A percentile compares a stretch with the other conserved stretches of the same genome.
phyloP scores from a whole-genome alignment of 768 basidiomycete genomes.

The Pulveroboletus frians region DNA sequence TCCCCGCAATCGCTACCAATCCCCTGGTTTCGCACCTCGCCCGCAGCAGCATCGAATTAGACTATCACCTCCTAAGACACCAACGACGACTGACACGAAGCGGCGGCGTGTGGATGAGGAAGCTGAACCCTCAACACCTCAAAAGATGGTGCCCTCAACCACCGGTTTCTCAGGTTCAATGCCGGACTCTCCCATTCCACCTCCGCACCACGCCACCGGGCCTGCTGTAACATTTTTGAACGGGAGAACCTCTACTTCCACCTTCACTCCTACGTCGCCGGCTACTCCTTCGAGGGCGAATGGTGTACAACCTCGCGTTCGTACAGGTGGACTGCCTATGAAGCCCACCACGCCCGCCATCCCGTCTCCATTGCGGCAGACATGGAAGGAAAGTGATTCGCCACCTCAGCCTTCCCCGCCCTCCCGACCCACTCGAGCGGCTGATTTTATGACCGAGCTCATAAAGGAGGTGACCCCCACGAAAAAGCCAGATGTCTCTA shows the following conservation, averaged over 20 bases:
- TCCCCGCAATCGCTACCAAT: constrained; percentile 63
- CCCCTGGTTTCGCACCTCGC: constrained; percentile 65
- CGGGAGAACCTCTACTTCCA: constrained; percentile 20
- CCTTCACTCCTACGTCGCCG: constrained; percentile 21
- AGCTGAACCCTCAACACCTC: constrained; percentile 32
- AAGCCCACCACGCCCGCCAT: constrained; percentile 59
- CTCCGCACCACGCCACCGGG: constrained; percentile 22
- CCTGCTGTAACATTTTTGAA: constrained; percentile 28
- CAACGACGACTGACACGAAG: constrained; percentile 47
- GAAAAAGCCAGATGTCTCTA: constrained; percentile 61
- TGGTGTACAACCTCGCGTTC: constrained; percentile 32
- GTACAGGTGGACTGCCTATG: constrained; percentile 33
- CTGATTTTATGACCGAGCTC: constrained; percentile 62
- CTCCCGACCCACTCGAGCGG: constrained; percentile 54
- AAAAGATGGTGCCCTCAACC: constrained; percentile 27
- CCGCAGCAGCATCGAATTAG: constrained; percentile 43
- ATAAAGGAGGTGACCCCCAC: constrained; percentile 67
- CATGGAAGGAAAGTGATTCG: constrained; percentile 52
- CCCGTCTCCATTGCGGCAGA: constrained; percentile 72
- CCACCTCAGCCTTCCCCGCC: constrained; percentile 31
- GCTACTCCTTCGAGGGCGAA: constrained; percentile 26
- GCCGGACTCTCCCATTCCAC: constrained; percentile 32
- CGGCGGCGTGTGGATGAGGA: constrained; percentile 56
- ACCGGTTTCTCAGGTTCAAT: constrained; percentile 18
- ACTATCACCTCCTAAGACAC: constrained; percentile 36